Base-by-base conservation (phyloP, 2,329 filamentous ascomycete genomes). In the Camillea tinctor region DNA sequence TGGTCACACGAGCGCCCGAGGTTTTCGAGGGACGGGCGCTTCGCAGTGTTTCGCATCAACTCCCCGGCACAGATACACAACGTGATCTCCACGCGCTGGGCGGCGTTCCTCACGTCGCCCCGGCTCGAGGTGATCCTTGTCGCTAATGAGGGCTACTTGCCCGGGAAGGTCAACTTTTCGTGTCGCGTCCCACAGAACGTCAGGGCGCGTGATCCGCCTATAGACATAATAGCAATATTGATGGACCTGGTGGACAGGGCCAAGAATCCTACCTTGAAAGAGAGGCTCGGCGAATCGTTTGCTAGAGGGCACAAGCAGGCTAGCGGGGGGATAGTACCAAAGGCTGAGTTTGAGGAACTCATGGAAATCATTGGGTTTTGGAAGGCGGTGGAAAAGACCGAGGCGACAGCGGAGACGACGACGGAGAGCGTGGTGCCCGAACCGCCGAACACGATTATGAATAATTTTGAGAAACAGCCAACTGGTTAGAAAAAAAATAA, bases 231-330 rank as follows among this genome's bases (percentile, higher is more conserved):
- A 56, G 78, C 83, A 65, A 80, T 79, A 1, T 67, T 90, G 23
- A 79, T 80, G 66, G 77, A 71, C 1, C 80, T 85, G 50, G 87
- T 84, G 26, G 75, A 75, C 40, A 69, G 66, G 17, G 76, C 75
- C 19, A 72, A 74, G 11, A 75, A 77, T 36, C 68, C 73, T 30
- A 78, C 73, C 4, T 62, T 79, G 57, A 67, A 73, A 3, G 76
- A 82, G 57, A 73, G 86, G 15, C 68, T 89, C 11, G 87, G 88
- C 0, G 81, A 86, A 53, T 86, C 81, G 23, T 90, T 90, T 68
- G 88, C 87, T 0, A 79, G 83, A 56, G 88, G 88, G 0, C 88
- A 90, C 63, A 88, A 86, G 61, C 86, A 89, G 68, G 88, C 87
- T 0, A 88, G 84, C 53, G 88, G 88, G 1, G 88, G 88, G 0